phyloP scores from a whole-genome alignment of 2,329 filamentous ascomycete genomes.

The Sporothrix phasma region DNA sequence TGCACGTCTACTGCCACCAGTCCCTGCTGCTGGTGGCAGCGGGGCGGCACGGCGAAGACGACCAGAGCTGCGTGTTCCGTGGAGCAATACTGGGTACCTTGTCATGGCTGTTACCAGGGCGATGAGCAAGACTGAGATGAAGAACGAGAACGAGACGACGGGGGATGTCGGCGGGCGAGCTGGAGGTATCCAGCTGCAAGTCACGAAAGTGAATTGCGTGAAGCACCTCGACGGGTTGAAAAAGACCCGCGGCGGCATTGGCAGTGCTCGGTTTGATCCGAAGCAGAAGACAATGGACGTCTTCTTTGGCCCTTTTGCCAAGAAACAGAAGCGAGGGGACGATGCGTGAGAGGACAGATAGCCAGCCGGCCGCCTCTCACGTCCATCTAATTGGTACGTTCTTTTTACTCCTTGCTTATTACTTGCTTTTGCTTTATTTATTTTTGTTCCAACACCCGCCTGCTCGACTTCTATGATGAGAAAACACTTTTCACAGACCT shows the following conservation, averaged over 20 bases:
- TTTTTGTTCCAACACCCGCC: neutral
- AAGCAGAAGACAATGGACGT: slow-evolving; percentile 65
- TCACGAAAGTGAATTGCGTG: slow-evolving; percentile 57
- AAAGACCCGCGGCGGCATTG: slow-evolving; percentile 73
- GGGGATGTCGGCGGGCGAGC: neutral
- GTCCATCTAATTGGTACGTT: slow-evolving; percentile 29
- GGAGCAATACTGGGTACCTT: slow-evolving; percentile 45
- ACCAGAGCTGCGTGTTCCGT: slow-evolving; percentile 28
- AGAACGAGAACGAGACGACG: neutral
- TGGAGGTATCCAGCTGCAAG: slow-evolving; percentile 24
- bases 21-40: neutral
- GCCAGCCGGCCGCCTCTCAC: neutral
- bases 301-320: slow-evolving; percentile 51
- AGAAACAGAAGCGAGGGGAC: slow-evolving; percentile 36
- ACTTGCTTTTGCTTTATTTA: slow-evolving; percentile 12
- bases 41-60: neutral
- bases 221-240: slow-evolving; percentile 65
- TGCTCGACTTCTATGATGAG: slow-evolving; percentile 52
- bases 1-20: slow-evolving; percentile 16
- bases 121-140: neutral
- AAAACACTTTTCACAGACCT: slow-evolving; percentile 68
- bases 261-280: slow-evolving; percentile 64
- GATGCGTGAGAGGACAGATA: slow-evolving; percentile 17
- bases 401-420: slow-evolving; percentile 14
- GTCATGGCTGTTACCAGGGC: slow-evolving; percentile 23